A percentile compares a stretch with the other conserved stretches of the same genome.
Evolutionary conservation across 345 rosid genomes (phyloP).

Genomic region (Tarenaya hassleriana): DNA sequence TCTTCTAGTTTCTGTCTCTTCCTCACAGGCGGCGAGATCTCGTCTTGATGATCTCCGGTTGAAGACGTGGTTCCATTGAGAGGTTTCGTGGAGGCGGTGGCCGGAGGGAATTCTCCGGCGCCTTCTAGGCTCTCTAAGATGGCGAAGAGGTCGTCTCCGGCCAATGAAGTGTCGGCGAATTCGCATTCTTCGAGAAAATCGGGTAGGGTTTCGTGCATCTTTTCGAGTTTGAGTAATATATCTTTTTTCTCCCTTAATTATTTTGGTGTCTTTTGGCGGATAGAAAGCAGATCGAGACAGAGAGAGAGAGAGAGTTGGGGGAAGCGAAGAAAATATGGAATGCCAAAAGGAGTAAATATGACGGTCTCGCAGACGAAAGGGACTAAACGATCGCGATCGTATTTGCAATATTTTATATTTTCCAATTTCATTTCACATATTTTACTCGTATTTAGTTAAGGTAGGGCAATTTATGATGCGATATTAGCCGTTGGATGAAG

Average conservation of each 20-base stretch:
- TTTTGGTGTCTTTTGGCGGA: no score
- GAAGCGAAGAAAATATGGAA: constrained; percentile 22
- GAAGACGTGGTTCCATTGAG: constrained; percentile 25
- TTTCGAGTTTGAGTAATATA: no score
- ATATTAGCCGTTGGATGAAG: constrained; percentile 31
- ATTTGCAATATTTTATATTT: constrained; percentile 11
- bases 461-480: constrained; percentile 25
- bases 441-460: constrained; percentile 4
- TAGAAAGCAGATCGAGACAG: no score
- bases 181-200: constrained; percentile 48
- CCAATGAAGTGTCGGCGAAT: constrained; percentile 42
- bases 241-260: no score
- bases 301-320: constrained; percentile 14
- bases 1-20: constrained; percentile 40
- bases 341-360: constrained; percentile 38
- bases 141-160: constrained; percentile 67
- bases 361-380: constrained; percentile 37
- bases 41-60: constrained; percentile 19
- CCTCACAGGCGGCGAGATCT: constrained; percentile 28
- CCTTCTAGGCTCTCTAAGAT: constrained; percentile 70
- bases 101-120: constrained; percentile 45
- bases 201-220: constrained; percentile 42
- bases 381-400: constrained; percentile 67
- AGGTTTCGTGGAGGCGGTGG: constrained; percentile 28
- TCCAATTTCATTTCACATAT: no score